Evolutionary conservation across 2,329 filamentous ascomycete species (phyloP), one percentile per base, ranked within the genome.

Genomic region (Cadophora malorum): DNA sequence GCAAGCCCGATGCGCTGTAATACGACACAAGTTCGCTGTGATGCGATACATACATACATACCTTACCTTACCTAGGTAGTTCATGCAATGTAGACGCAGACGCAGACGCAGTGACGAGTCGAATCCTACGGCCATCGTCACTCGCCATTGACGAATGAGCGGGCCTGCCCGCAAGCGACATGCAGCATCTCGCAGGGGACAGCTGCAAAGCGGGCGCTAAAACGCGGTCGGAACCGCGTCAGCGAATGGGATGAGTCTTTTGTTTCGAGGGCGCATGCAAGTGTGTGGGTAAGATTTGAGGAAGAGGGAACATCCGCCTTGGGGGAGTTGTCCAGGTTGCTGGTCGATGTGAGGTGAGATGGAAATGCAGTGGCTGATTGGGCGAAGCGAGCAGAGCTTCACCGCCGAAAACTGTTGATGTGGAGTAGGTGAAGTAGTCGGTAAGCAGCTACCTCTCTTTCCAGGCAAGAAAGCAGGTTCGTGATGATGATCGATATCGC

Each of bases 131-230:
- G 38, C 33, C 5, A 14, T 45, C 41, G 6, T 45, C 41, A 45
- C 41, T 14, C 21, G 21, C 25, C 14, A 49, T 62, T 49, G 59
- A 62, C 59, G 8, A 62, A 49, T 23, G 59, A 62, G 59, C 23
- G 45, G 38, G 41, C 41, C 25, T 49, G 55, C 41, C 59, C 41
- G 41, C 41, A 33, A 62, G 59, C 59, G 59, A 62, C 23, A n/a
- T 62, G 59, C 59, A 62, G 59, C 41, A 62, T 62, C 41, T 28
- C 4, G 41, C 59, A 47, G 25, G 41, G 59, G 8, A n/a, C 2
- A 28, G 38, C 41, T 62, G 59, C 59, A 62, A 25, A 47, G 59
- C 59, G 59, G 59, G 59, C 59, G 59, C 59, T 62, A 62, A 62
- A 50, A 2, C 12, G 41, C 23, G n/a, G 45, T 23, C 19, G 59